Conservation (phyloP, 2,329 filamentous ascomycete genomes). For the Colletotrichum sp. region DNA sequence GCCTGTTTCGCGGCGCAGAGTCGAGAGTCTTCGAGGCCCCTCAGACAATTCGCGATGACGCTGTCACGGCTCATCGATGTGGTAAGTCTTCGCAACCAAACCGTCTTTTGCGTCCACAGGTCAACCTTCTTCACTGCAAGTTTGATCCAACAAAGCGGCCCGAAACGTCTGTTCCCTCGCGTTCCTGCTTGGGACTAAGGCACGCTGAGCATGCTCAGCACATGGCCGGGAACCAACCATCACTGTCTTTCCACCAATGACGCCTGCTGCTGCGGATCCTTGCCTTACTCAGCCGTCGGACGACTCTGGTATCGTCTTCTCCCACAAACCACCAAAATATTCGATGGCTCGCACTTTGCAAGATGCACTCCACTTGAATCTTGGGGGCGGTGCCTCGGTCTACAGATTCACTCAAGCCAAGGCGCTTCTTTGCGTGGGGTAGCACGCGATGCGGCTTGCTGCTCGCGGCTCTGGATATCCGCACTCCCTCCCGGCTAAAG, state of each 20-base stretch:
- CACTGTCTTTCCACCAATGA: constrained; percentile 13
- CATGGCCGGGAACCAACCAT: neutral
- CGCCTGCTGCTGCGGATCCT: neutral
- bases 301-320: neutral
- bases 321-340: neutral
- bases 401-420: neutral
- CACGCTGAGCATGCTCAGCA: constrained; percentile 1
- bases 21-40: neutral
- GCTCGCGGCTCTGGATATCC: constrained; percentile 22
- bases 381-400: constrained; percentile 9
- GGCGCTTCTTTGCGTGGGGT: constrained; percentile 11
- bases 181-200: constrained; percentile 10
- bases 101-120: neutral
- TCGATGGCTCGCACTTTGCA: neutral
- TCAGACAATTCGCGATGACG: neutral
- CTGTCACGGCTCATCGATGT: neutral
- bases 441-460: constrained; percentile 21
- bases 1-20: neutral
- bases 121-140: neutral
- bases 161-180: neutral
- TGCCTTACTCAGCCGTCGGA: neutral
- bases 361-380: constrained; percentile 4
- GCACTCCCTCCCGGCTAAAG: constrained; percentile 12
- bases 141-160: constrained; percentile 4
- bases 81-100: neutral